Conservation (phyloP, 2,329 filamentous ascomycete genomes). For the Diaporthe capsici region DNA sequence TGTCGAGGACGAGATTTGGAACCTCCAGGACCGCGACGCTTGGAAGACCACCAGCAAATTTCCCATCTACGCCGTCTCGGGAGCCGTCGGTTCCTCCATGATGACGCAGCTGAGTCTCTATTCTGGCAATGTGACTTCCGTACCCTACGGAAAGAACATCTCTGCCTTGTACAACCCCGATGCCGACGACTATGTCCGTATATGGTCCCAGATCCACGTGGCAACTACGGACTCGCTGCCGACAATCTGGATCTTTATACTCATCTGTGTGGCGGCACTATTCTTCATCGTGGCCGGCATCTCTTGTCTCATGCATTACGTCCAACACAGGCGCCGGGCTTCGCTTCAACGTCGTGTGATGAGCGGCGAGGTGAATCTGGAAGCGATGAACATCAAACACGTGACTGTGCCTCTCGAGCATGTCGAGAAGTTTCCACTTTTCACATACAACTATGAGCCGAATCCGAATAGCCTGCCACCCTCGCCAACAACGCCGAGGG, state of each 20-base stretch:
- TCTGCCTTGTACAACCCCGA: conserved; percentile 67
- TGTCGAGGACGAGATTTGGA: conserved; percentile 76
- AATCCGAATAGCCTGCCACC: conserved; percentile 54
- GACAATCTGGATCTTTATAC: conserved; percentile 84
- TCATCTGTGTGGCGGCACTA: conserved; percentile 80
- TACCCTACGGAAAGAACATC: conserved; percentile 72
- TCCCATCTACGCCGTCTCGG: conserved; percentile 87
- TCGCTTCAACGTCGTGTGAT: conserved; percentile 79
- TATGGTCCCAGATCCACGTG: conserved; percentile 70
- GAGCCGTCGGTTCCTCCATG: conserved; percentile 73
- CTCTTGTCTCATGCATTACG: conserved; percentile 80
- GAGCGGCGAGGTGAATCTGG: conserved; percentile 86
- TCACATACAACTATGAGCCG: conserved; percentile 77
- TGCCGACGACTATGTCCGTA: conserved; percentile 70
- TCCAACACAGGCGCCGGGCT: conserved; percentile 80
- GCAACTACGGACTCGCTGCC: conserved; percentile 68
- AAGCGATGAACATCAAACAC: conserved; percentile 86
- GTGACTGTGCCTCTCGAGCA: conserved; percentile 81
- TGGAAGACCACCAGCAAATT: conserved; percentile 82
- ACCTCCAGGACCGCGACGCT: conserved; percentile 74
- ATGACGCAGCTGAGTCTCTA: conserved; percentile 82
- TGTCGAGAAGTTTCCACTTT: conserved; percentile 82
- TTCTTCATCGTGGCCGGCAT: conserved; percentile 76
- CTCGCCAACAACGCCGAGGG: conserved; percentile 54
- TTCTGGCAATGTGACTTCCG: conserved; percentile 78